These are phyloP conservation scores for Saprolegnia diclina DNA, from an alignment of 352 stramenopile species.

Conservation along the genomic window DNA sequence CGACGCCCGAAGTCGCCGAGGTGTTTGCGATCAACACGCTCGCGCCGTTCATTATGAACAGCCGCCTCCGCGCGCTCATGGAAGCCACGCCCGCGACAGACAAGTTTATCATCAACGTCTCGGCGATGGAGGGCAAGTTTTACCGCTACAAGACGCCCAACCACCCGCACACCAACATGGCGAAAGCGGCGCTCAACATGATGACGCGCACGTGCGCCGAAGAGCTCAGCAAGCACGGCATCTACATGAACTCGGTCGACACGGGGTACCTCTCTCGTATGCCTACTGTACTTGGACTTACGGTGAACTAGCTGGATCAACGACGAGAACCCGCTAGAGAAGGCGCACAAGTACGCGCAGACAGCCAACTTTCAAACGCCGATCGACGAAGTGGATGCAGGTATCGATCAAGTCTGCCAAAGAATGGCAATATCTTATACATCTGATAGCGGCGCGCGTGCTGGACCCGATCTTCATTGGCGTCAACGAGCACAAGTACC, in stretches of 20 bases:
- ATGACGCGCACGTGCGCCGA: constrained; percentile 95
- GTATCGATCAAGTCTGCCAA: neutral
- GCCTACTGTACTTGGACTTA: constrained; percentile 2
- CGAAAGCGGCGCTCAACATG: constrained; percentile 98
- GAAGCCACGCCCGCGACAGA: constrained; percentile 43
- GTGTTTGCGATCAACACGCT: constrained; percentile 94
- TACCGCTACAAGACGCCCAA: constrained; percentile 86
- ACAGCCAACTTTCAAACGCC: constrained; percentile 94
- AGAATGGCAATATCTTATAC: neutral
- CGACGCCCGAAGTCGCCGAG: constrained; percentile 76
- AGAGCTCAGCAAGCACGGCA: constrained; percentile 89
- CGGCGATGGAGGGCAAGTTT: constrained; percentile 88
- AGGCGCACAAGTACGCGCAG: constrained; percentile 87
- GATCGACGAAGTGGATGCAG: constrained; percentile 96
- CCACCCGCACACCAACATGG: constrained; percentile 91
- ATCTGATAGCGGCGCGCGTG: constrained; percentile 71
- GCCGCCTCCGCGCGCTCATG: constrained; percentile 88
- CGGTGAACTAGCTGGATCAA: constrained; percentile 90
- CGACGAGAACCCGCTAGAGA: constrained; percentile 95
- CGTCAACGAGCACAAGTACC: constrained; percentile 56
- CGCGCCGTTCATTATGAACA: constrained; percentile 96
- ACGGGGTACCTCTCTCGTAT: constrained; percentile 67
- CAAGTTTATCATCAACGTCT: constrained; percentile 92
- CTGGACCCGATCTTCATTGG: constrained; percentile 93
- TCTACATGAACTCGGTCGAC: constrained; percentile 98